Evolutionary conservation across 495 filamentous ascomycete genomes (phyloP), one percentile per base, ranked within the genome.

Genomic region (Annulohypoxylon moriforme): DNA sequence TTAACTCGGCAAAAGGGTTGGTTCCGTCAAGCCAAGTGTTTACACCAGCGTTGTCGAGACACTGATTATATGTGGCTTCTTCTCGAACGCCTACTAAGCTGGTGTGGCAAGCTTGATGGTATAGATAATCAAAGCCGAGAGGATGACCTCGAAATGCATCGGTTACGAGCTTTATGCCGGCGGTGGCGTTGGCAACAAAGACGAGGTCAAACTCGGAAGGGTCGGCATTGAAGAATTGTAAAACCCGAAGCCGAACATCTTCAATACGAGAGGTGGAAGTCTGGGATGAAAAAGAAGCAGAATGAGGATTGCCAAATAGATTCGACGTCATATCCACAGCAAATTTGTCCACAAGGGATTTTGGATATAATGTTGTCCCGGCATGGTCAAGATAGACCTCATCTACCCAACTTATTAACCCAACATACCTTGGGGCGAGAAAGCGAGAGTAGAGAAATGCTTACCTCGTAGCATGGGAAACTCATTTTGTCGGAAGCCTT

Each of bases 301-400:
- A 97, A 76, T 98, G 95, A 0, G 95, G 94, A 71, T 98, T 98
- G 10, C 95, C 95, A 75, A 93, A 93, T 2, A 98, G 82, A 79
- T 90, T 92, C 1, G 88, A 83, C 10, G 88, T 91, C 83, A 97
- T 90, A 62, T 96, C 91, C 2, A 79, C 75, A 9, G 90, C 88
- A 79, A 94, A 97, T 9, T 83, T 83, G 60, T 96, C 90, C 67
- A 98, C 90, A 31, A 94, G 82, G 29, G 93, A 95, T 74, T 91
- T 94, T 24, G 93, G 81, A 77, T 93, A 95, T 1, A 89, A 82
- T 0, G 95, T 96, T 11, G 93, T 93, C 20, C 93, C 94, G 1
- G 94, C 95, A 89, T 98, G 94, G 73, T 98, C 95, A 25, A 98
- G 90, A 76, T 98, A 98, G 57, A 91, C 87, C 7, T 88, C 86